Percentiles rank a stretch among this genome's conserved stretches.
Evolutionary conservation across 83 land plant species (phyloP).

Genomic region (Diphasiastrum complanatum): DNA sequence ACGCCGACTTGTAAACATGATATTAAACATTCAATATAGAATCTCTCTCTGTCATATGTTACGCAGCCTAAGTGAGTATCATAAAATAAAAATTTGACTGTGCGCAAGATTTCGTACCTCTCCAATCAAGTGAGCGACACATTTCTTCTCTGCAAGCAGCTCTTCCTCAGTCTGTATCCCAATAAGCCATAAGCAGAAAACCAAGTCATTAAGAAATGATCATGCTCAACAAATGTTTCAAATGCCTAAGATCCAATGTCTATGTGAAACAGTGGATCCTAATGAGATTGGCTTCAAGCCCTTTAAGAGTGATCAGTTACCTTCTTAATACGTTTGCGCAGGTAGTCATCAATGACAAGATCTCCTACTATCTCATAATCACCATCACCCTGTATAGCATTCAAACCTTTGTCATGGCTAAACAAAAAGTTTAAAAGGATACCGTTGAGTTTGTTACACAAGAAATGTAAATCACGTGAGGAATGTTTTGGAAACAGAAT

Average conservation of each 20-base stretch:
- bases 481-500: too few species aligned
- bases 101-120: slow-evolving; percentile 37
- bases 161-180: slow-evolving; percentile 72
- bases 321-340: slow-evolving; percentile 69
- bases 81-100: not conserved
- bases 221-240: too few species aligned
- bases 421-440: too few species aligned
- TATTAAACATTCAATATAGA: too few species aligned
- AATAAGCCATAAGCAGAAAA: not conserved
- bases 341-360: slow-evolving; percentile 59
- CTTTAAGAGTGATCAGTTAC: slow-evolving; percentile 25
- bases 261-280: not conserved
- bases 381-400: slow-evolving; percentile 82
- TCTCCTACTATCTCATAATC: slow-evolving; percentile 81
- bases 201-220: too few species aligned
- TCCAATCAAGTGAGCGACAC: slow-evolving; percentile 89
- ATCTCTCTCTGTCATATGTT: too few species aligned
- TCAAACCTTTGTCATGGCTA: too few species aligned
- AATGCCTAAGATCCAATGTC: not conserved
- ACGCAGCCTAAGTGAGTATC: too few species aligned
- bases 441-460: too few species aligned
- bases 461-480: too few species aligned
- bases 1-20: not conserved
- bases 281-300: too few species aligned
- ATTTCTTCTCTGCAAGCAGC: slow-evolving; percentile 82